Evolutionary conservation across 768 basidiomycete genomes (phyloP), one percentile per base, ranked within the genome.

Genomic region (Butyriboletus loyo): DNA sequence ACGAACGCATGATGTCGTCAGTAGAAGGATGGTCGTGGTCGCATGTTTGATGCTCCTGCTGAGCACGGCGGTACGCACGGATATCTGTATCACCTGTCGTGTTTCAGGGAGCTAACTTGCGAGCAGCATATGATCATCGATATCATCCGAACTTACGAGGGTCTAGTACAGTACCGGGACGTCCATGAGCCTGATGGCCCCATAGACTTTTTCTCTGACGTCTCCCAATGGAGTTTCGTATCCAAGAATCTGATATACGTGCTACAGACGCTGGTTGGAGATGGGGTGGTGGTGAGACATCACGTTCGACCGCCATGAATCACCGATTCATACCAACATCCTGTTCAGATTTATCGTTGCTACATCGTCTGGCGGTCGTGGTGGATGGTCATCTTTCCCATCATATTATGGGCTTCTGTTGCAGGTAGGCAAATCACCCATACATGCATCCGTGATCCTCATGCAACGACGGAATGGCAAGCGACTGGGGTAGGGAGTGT

Each of bases 211-310:
- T 69, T 71, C 53, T 54, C 61, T 1, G 58, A 65, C 41, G 46
- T 57, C 4, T 43, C 63, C 24, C 53, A 71, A 28, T 60, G 56
- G 37, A 65, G 62, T 15, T 68, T 70, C 37, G 54, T 71, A 17
- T 65, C 61, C 49, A 69, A 67, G 41, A 65, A 63, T 40, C 15
- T 52, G 41, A 9, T 60, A 15, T 56, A 60, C 35, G 43, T 37
- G 32, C 28, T 63, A 10, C 61, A 64, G 48, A 68, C 62, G 7
- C 31, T 67, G 9, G 47, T 60, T 4, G 66, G 64, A 1, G 66
- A 67, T 37, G 64, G 56, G 7, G 60, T 66, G 0, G 46, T 66
- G 40, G 48, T 53, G 34, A 55, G 52, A 25, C 8, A 52, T 55
- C n/a, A 14, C 19, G 53, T 50, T 22, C 34, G 28, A 21, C 22